Evolutionary conservation across 2,329 filamentous ascomycete genomes (phyloP), one percentile per base, ranked within the genome.

Genomic region (Cyanodermella asteris): DNA sequence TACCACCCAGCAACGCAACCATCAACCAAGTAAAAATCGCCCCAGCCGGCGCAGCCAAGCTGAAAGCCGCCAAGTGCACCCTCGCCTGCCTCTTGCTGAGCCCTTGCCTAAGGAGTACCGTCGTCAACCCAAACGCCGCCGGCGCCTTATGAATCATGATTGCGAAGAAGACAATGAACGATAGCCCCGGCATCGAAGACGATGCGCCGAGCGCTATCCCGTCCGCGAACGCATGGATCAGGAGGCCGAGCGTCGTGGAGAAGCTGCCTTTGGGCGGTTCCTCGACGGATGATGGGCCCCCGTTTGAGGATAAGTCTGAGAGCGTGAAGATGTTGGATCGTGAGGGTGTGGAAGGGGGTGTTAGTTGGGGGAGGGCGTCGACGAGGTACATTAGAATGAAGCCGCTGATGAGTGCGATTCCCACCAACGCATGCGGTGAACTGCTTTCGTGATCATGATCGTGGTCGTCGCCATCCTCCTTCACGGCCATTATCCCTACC

Each of bases 61-160:
- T 91, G 48, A 97, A 97, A 12, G 93, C 63, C 27, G 91, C 64
- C 16, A 97, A 56, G 47, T 94, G 87, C 0, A 72, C 72, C 29
- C 84, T 61, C 1, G 81, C 78, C 7, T 71, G 72, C 21, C 84
- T 69, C 47, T 90, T 94, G 8, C 76, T 80, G 1, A 94, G 56
- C 0, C 87, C 87, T 43, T 93, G 81, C 46, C 84, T 90, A 23
- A 97, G 56, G 23, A 97, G 53, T 2, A 93, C 67, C 2, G 81
- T 82, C 0, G 84, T 94, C 23, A 97, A 54, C 0, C 87, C 87
- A 51, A 97, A 97, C 1, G 87, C 82, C 2, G 87, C 87, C 0
- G 82, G 84, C 2, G 81, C 84, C 52, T 94, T 97, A 50, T 97
- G 87, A 5, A 94, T 67, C 76, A 97, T 90, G 37, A 97, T 87